Conservation (phyloP, 441 rosid species). For the Jatropha multifida region DNA sequence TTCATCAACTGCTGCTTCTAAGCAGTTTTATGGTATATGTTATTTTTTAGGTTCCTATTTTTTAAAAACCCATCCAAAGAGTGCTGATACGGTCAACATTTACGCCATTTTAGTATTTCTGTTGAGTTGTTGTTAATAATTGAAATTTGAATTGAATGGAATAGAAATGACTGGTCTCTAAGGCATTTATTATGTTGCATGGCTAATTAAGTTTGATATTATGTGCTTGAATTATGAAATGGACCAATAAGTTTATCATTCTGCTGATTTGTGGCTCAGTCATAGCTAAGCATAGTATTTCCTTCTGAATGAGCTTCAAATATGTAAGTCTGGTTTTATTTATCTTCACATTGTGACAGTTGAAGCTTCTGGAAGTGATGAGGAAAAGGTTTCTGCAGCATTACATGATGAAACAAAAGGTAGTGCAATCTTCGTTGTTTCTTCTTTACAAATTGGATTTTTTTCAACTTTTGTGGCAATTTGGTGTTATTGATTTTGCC, state of each 20-base stretch:
- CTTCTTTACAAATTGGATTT: not conserved
- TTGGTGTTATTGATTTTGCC: not conserved
- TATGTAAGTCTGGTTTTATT: not conserved
- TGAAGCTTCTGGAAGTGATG: constrained; percentile 41
- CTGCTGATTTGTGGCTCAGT: not conserved
- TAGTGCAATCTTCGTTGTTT: constrained; percentile 9
- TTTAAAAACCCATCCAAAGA: not conserved
- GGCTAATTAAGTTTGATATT: not conserved
- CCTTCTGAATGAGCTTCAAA: not conserved
- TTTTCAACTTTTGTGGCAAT: not conserved
- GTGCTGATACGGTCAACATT: not conserved
- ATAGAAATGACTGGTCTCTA: not conserved
- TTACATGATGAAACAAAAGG: constrained; percentile 53
- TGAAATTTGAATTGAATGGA: not conserved
- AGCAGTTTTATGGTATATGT: not conserved
- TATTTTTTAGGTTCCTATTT: not conserved
- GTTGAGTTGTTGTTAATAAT: not conserved
- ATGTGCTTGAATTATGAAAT: not conserved
- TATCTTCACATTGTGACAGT: constrained; percentile 28
- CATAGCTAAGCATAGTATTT: not conserved
- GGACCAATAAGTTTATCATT: not conserved
- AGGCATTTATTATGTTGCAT: not conserved
- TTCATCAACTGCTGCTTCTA: not conserved
- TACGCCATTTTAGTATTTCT: too few species aligned
- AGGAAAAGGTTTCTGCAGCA: constrained; percentile 37